Percentiles rank a stretch among this genome's conserved stretches.
phyloP scores from a whole-genome alignment of 495 filamentous ascomycete species.

The Astrocystis sublimbata region DNA sequence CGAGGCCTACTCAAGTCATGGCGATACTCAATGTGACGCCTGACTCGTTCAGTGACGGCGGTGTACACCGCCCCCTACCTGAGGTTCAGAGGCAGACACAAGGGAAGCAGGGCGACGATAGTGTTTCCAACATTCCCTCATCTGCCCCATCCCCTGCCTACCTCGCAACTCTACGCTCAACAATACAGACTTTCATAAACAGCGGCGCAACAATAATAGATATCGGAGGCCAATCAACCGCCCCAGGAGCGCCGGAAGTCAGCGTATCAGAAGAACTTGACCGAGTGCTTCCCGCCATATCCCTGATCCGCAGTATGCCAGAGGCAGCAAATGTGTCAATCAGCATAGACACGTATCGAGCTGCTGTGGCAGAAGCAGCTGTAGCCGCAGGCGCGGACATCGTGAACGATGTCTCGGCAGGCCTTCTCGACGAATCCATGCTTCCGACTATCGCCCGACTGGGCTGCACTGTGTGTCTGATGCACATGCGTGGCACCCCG shows the following conservation, averaged over 20 bases:
- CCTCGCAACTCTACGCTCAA: conserved; percentile 37
- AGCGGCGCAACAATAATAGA: conserved; percentile 83
- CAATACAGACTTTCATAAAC: conserved; percentile 58
- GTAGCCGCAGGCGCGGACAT: conserved; percentile 85
- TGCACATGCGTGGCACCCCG: conserved; percentile 94
- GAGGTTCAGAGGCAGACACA: conserved; percentile 16
- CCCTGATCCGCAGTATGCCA: conserved; percentile 67
- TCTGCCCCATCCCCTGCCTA: conserved; percentile 31
- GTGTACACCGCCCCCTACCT: conserved; percentile 49
- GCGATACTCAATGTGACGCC: conserved; percentile 93
- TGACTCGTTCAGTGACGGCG: conserved; percentile 96
- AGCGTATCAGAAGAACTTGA: conserved; percentile 69
- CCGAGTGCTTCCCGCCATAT: conserved; percentile 76
- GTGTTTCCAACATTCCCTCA: neutral
- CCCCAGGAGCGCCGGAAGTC: conserved; percentile 69
- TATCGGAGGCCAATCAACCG: conserved; percentile 88
- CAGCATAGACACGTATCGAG: conserved; percentile 90
- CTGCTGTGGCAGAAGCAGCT: conserved; percentile 77
- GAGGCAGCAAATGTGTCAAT: conserved; percentile 65
- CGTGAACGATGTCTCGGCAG: conserved; percentile 92
- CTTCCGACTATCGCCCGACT: conserved; percentile 74
- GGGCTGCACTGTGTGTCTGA: conserved; percentile 81
- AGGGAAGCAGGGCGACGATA: neutral
- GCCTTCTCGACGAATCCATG: conserved; percentile 78
- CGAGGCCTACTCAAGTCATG: conserved; percentile 79